Base-by-base conservation (phyloP, 1,139 yeast genomes). In the Pneumocystis carinii region DNA sequence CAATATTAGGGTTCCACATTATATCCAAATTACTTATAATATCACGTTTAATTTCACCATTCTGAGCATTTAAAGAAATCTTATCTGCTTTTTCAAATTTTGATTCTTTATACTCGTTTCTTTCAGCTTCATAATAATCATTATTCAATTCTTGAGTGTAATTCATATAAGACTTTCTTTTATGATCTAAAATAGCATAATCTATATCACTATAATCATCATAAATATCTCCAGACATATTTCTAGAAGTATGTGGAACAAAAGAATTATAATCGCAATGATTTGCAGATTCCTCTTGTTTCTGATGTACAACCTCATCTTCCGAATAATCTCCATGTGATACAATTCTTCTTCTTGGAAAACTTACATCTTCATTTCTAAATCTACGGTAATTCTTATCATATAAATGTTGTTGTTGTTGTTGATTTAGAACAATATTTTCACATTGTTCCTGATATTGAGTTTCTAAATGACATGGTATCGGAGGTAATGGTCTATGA, bases 1-100 rank as follows among this genome's bases (percentile, higher is more conserved):
- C 53, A 19, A 61, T 62, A 39, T 36, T 35, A 15, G 66, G 67
- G 41, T 65, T 62, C 66, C 66, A 64, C 15, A 64, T 42, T 24
- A 62, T 59, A 37, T 38, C 59, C 7, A 61, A 41, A 8, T 15
- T 48, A 48, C 24, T 48, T 48, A n/a, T 29, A 48, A 14, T 4
- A 48, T 48, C 32, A 48, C n/a, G 15, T 48, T 48, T 48, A 12
- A 7, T 15, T 10, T 7, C 6, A 24, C 27, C 14, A 24, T 8
- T 48, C 10, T 48, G 27, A 12, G 32, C 24, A 48, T 48, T 24
- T n/a, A 24, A 48, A 48, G 32, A 48, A 19, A 3, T 8, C 12
- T 48, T 19, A 48, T 15, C 27, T 41, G 12, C 12, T 48, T 12
- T 24, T 48, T 24, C 32, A 19, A n/a, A 48, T 24, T 12, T 15